phyloP scores from a whole-genome alignment of 371 early-diverging fungal species.

The Lichtheimia hyalospora region DNA sequence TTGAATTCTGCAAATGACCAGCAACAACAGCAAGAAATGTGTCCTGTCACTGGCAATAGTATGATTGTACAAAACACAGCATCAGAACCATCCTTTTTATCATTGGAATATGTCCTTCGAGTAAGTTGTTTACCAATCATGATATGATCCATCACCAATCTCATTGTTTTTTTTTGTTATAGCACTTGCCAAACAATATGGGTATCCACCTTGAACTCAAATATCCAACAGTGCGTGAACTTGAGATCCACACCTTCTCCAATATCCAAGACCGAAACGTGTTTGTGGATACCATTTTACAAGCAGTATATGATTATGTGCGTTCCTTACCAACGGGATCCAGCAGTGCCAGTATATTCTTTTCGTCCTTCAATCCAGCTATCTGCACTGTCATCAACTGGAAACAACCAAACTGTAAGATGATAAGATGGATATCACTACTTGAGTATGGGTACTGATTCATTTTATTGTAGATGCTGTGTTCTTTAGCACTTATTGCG shows the following conservation, averaged over 20 bases:
- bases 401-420: slow-evolving; percentile 95
- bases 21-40: slow-evolving; percentile 27
- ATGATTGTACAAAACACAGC: slow-evolving; percentile 28
- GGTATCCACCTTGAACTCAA: slow-evolving; percentile 86
- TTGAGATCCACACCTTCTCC: slow-evolving; percentile 48
- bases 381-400: slow-evolving; percentile 93
- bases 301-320: slow-evolving; percentile 73
- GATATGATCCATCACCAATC: neutral
- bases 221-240: slow-evolving; percentile 73
- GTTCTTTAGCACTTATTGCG: slow-evolving; percentile 81
- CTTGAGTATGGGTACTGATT: neutral
- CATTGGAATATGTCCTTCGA: slow-evolving; percentile 77
- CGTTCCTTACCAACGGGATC: slow-evolving; percentile 38
- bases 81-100: slow-evolving; percentile 46
- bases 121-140: slow-evolving; percentile 36
- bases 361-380: slow-evolving; percentile 86
- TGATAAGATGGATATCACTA: slow-evolving; percentile 1
- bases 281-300: slow-evolving; percentile 83
- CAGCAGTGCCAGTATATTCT: slow-evolving; percentile 54
- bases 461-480: slow-evolving; percentile 67
- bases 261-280: slow-evolving; percentile 71
- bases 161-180: slow-evolving; percentile 10
- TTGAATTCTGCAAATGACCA: slow-evolving; percentile 14
- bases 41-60: slow-evolving; percentile 40
- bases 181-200: slow-evolving; percentile 70